Conservation (phyloP, 2,329 filamentous ascomycete genomes). For the Ophiobolus disseminans region DNA sequence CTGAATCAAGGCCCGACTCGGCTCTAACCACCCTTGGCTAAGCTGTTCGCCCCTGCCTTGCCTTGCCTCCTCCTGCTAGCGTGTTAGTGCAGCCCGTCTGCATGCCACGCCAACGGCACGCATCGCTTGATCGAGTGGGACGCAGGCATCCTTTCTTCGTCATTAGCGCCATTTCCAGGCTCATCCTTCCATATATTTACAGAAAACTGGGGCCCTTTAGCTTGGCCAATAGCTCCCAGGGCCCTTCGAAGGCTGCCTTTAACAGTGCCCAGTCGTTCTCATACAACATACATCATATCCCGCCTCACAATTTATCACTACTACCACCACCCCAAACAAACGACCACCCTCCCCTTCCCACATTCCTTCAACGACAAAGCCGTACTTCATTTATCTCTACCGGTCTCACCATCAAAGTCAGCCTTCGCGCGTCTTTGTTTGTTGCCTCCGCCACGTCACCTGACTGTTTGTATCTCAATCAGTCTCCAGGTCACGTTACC, state of each 20-base stretch:
- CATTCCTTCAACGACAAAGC: conserved; percentile 33
- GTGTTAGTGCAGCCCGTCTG: conserved; percentile 32
- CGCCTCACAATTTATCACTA: conserved; percentile 37
- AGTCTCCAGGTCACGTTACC: no score
- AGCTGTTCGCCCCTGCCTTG: conserved; percentile 24
- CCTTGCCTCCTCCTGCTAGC: conserved; percentile 32
- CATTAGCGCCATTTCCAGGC: conserved; percentile 45
- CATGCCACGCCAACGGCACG: conserved; percentile 34
- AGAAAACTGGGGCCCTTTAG: conserved; percentile 34
- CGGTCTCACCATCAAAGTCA: conserved; percentile 14
- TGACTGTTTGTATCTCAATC: conserved; percentile 26
- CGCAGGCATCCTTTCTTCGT: conserved; percentile 46
- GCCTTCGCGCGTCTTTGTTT: conserved; percentile 12
- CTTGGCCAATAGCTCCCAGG: conserved; percentile 36
- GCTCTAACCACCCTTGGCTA: no score
- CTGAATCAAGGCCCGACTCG: conserved; percentile 34
- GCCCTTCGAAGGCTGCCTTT: conserved; percentile 28
- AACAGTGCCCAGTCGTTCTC: conserved; percentile 47
- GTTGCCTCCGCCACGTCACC: conserved; percentile 24
- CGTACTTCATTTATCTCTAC: conserved; percentile 19
- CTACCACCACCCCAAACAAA: conserved; percentile 18
- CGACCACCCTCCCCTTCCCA: conserved; percentile 24
- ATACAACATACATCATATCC: conserved; percentile 48
- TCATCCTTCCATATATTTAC: conserved; percentile 49
- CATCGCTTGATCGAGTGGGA: conserved; percentile 38